Evolutionary conservation across 306 rosid species (phyloP), one percentile per base, ranked within the genome.

Genomic region (Quercus aquifolioides): DNA sequence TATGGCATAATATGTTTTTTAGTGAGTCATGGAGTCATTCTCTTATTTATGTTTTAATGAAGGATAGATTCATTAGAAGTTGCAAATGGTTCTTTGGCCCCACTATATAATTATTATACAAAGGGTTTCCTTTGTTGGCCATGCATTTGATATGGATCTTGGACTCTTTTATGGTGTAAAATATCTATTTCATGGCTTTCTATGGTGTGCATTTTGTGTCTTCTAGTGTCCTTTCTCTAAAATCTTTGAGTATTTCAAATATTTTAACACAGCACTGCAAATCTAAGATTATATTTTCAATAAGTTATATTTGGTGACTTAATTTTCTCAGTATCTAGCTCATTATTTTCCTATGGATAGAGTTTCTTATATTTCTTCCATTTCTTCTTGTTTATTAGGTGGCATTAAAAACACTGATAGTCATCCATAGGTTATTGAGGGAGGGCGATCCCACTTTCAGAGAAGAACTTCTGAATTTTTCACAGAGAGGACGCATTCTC

Each of bases 391-490:
- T 87, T 84, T 54, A 78, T 67, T 90, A 96, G 99, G 99, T 96
- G 68, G 99, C 99, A 30, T 81, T 96, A 64, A 96, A 96, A 90
- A 90, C 98, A 54, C 78, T 96, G 59, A 84, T 96, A 73, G 99
- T 91, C 72, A 87, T 96, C 81, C 99, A 96, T 82, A 89, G 99
- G 89, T 80, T 91, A 83, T 87, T 93, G 84, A 91, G 99, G 87
- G 99, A 96, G 89, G 96, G 98, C 33, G 99, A 96, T 84, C 98
- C 97, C 51, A 93, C 98, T 74, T 92, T 93, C 73, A 90, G 98
- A 78, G 99, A 96, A 82, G 99, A 96, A 87, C 89, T 96, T 81
- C 74, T 93, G 82, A 96, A 90, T 87, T 96, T 89, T 79, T 89
- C 99, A 52, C 97, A 87, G 80, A 93, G 92, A 87, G 94, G 85